Evolutionary conservation across 345 rosid species (phyloP).

Genomic region (Corymbia maculata): DNA sequence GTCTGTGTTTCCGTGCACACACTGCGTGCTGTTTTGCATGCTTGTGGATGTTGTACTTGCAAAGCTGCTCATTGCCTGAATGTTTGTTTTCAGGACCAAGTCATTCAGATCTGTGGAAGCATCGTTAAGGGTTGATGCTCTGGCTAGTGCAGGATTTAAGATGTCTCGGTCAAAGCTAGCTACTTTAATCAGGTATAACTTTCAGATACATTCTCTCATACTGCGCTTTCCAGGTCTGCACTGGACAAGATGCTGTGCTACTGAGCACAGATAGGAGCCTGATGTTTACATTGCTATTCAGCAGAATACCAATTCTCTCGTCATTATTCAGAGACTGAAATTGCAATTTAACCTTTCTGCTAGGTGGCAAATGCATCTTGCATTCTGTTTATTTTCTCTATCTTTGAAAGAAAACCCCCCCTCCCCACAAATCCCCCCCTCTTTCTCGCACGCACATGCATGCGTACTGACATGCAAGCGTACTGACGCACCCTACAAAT

Average conservation of each 20-base stretch:
- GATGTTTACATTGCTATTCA: background rate
- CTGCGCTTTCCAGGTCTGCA: too few relatives aligned
- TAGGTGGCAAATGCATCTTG: background rate
- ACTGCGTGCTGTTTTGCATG: background rate
- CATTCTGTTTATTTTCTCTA: background rate
- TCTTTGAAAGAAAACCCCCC: background rate
- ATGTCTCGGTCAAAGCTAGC: constrained; percentile 81
- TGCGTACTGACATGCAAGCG: background rate
- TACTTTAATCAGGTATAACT: constrained; percentile 57
- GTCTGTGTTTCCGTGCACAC: background rate
- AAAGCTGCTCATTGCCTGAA: background rate
- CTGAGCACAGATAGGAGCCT: background rate
- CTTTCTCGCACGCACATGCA: background rate
- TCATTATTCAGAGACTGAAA: background rate
- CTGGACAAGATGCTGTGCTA: background rate
- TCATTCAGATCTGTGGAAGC: constrained; percentile 76
- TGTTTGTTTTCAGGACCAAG: constrained; percentile 42
- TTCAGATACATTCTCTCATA: background rate
- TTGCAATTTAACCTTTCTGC: background rate
- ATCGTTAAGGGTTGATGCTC: constrained; percentile 84
- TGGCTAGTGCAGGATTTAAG: constrained; percentile 98
- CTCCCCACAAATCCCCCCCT: background rate
- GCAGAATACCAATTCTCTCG: background rate
- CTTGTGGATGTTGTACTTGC: background rate
- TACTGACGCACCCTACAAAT: background rate